Evolutionary conservation across 148 eudicot genomes (phyloP).

Genomic region (Rhododendron griersonianum): DNA sequence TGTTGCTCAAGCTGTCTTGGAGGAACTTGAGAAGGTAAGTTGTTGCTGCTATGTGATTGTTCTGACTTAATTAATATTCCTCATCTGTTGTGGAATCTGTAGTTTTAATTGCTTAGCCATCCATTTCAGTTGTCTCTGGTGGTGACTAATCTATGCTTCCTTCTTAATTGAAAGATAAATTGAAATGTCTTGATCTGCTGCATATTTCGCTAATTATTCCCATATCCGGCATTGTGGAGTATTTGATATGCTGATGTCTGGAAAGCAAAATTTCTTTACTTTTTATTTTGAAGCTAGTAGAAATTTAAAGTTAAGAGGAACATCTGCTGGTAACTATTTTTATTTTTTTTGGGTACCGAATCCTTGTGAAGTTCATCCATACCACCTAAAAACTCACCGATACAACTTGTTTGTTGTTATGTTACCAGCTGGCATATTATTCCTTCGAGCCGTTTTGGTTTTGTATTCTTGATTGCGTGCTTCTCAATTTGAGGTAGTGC

Average conservation of each 20-base stretch:
- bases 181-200: not conserved
- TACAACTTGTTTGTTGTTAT: not conserved
- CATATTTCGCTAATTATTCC: not conserved
- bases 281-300: not conserved
- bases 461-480: not conserved
- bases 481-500: not conserved
- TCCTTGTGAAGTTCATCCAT: not conserved
- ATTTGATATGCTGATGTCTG: not conserved
- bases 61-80: no score
- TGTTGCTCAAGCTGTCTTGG: slow-evolving; percentile 81
- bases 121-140: not conserved
- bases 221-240: not conserved
- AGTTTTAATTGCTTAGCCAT: not conserved
- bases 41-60: not conserved
- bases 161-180: not conserved
- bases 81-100: no score
- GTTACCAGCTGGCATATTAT: not conserved
- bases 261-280: not conserved
- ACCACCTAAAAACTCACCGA: not conserved
- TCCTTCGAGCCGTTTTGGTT: not conserved
- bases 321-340: not conserved
- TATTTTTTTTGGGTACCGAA: no score
- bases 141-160: not conserved
- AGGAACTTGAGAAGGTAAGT: slow-evolving; percentile 94
- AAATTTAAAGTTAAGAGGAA: no score